Conservation (phyloP, 2,329 filamentous ascomycete genomes). For the Fusarium xyrophilum region DNA sequence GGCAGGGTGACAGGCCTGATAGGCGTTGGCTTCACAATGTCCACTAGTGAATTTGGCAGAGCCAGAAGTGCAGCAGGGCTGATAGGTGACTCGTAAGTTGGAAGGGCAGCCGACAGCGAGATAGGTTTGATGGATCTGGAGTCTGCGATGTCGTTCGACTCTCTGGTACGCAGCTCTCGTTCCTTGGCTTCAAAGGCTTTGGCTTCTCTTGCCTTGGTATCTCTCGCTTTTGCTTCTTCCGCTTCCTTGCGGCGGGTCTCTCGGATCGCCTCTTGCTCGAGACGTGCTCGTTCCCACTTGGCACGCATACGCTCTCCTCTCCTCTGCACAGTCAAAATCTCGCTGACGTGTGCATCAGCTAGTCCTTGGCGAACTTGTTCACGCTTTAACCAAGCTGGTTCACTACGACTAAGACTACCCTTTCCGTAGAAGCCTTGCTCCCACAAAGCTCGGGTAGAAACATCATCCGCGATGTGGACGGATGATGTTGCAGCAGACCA, state of each 20-base stretch:
- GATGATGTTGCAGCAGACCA: constrained; percentile 85
- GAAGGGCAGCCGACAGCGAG: neutral
- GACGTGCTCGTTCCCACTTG: constrained; percentile 91
- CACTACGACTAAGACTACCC: constrained; percentile 89
- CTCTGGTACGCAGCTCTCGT: constrained; percentile 1
- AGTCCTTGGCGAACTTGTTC: constrained; percentile 76
- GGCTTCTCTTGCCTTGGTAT: constrained; percentile 34
- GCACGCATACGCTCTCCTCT: constrained; percentile 81
- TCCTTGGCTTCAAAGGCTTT: constrained; percentile 14
- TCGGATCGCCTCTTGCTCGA: constrained; percentile 84
- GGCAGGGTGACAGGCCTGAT: neutral
- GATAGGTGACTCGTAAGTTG: constrained; percentile 47
- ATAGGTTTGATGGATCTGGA: neutral
- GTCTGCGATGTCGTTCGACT: constrained; percentile 4
- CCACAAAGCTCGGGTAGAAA: constrained; percentile 83
- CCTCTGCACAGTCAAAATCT: constrained; percentile 78
- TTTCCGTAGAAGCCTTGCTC: constrained; percentile 98
- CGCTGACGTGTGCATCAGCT: constrained; percentile 73
- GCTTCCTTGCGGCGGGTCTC: constrained; percentile 64
- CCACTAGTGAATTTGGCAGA: constrained; percentile 61
- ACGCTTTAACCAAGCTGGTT: constrained; percentile 88
- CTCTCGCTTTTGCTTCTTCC: constrained; percentile 33
- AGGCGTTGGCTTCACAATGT: constrained; percentile 1
- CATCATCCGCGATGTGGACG: constrained; percentile 80
- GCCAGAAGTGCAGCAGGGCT: constrained; percentile 56